Conservation (phyloP, 345 rosid genomes). For the Acer campestre region DNA sequence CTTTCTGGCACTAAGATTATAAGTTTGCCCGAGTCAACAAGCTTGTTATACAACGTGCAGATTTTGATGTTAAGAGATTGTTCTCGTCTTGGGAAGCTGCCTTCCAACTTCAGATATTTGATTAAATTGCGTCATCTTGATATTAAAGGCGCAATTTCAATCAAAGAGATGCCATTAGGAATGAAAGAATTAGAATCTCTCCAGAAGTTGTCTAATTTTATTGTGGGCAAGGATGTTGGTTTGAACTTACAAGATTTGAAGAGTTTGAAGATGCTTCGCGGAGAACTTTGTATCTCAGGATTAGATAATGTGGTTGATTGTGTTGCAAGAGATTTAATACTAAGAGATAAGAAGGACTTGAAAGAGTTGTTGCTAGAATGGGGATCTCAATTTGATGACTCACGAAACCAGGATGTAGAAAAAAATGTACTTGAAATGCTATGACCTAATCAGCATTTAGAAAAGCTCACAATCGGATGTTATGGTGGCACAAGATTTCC, state of each 20-base stretch:
- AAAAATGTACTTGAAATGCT: neutral
- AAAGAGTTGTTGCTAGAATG: neutral
- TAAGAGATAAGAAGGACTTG: neutral
- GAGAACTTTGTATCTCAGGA: neutral
- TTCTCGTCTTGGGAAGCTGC: neutral
- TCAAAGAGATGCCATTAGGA: constrained; percentile 2
- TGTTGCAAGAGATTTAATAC: neutral
- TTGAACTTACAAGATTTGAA: neutral
- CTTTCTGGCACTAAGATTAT: neutral
- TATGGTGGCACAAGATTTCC: neutral
- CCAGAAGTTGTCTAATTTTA: neutral
- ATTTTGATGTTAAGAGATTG: constrained; percentile 1
- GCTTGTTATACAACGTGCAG: neutral
- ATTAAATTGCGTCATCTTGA: constrained; percentile 9
- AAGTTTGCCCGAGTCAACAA: constrained; percentile 4
- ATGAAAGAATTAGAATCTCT: neutral
- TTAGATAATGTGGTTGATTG: neutral
- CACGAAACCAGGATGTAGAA: neutral
- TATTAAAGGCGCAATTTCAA: neutral
- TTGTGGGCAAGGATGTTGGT: neutral
- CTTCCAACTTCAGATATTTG: neutral
- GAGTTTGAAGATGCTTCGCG: neutral
- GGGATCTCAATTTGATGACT: neutral
- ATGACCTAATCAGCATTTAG: neutral
- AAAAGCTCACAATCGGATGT: neutral